Base-by-base conservation (phyloP, 768 basidiomycete genomes). In the Hygrophoropsis aurantiaca region DNA sequence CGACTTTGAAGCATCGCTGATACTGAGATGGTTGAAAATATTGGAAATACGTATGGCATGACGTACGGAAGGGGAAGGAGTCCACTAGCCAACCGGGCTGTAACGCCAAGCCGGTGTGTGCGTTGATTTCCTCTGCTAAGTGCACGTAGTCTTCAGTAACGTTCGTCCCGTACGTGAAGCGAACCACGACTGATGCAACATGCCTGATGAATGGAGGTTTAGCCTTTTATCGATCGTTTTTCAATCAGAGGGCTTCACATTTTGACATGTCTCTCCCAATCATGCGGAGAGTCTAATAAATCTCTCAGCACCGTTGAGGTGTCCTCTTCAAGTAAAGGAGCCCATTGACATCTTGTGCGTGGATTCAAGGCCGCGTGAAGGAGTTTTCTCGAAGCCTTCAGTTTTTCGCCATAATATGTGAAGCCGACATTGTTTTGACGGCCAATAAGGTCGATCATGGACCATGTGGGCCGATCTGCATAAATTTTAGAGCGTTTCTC, bases 401-500 rank as follows among this genome's bases (percentile, higher is more conserved):
- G n/a, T n/a, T n/a, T n/a, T n/a, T n/a, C n/a, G 49, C 51, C 42
- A n/a, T 50, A 52, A 26, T 50, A 50, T 4, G 48, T 41, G 25
- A 52, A 77, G 68, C 24, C 71, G 62, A 76, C 63, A 1, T 71
- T 52, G 46, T 67, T 57, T 24, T 68, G 70, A 9, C 74, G 71
- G 18, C 63, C 72, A 46, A 73, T 74, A 20, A 78, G 51, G 5
- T 68, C 68, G 44, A 70, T 62, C 49, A 65, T 73, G 72, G 78
- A 74, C 63, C 68, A 69, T 5, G 63, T 64, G 2, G 80, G 79
- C 11, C 80, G 71, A 54, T 75, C 77, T 15, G 76, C 74, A 53
- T 78, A 78, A 25, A 75, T 68, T 16, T 56, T 57, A 13, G 74
- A 72, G 5, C 75, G 69, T 30, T 62, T 60, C 41, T 78, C 75